Percentiles rank a stretch among this genome's conserved stretches.
Evolutionary conservation across 2,329 filamentous ascomycete genomes (phyloP).

Genomic region (Cephalotrichum gorgonifer): DNA sequence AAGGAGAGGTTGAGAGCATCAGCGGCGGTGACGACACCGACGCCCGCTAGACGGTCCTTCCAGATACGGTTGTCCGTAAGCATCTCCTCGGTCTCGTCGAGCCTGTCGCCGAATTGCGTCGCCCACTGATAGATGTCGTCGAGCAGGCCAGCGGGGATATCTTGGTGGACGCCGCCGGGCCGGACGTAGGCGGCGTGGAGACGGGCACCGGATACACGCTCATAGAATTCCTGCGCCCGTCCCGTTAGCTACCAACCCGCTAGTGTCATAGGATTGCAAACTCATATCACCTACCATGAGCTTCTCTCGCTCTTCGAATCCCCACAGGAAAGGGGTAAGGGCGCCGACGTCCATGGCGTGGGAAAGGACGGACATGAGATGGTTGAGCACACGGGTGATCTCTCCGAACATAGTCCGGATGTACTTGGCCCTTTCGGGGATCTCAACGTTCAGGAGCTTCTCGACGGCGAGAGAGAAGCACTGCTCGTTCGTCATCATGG

Average conservation of each 20-base stretch:
- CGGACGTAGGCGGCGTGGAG: conserved; percentile 95
- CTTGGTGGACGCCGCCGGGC: conserved; percentile 91
- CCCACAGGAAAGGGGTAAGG: conserved; percentile 96
- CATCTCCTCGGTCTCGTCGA: conserved; percentile 98
- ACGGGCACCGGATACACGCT: conserved; percentile 95
- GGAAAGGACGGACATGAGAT: conserved; percentile 93
- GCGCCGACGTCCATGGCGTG: conserved; percentile 99
- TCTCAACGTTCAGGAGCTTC: conserved; percentile 94
- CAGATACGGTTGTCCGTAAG: conserved; percentile 99
- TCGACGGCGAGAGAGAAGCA: conserved; percentile 92
- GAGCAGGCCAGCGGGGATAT: conserved; percentile 83
- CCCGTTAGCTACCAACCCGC: neutral
- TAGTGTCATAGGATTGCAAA: neutral
- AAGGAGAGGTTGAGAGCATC: conserved; percentile 98
- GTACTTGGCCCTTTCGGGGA: conserved; percentile 91
- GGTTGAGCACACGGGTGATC: conserved; percentile 88
- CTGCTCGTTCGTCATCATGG: conserved; percentile 99
- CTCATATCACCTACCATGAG: conserved; percentile 78
- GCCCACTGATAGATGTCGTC: conserved; percentile 99
- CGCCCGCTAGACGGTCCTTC: conserved; percentile 83
- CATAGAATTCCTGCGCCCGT: conserved; percentile 84
- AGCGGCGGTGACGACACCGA: conserved; percentile 82
- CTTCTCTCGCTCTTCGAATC: conserved; percentile 99
- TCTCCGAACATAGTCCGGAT: conserved; percentile 94
- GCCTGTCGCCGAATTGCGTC: conserved; percentile 95